phyloP scores from a whole-genome alignment of 306 rosid genomes.

The Casuarina glauca region DNA sequence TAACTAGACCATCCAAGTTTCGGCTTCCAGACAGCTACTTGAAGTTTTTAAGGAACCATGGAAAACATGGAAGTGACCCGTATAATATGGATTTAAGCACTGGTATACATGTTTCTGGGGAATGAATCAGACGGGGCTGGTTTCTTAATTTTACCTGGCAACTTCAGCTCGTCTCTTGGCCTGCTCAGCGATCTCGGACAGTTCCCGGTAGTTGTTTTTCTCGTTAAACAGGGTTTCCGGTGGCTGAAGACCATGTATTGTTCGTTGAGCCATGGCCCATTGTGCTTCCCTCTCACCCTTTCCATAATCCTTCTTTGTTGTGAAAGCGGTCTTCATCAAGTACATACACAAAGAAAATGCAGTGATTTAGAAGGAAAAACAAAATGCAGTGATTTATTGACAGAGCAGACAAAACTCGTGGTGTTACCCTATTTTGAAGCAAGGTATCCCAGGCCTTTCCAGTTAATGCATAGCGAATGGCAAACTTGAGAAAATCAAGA shows the following conservation, averaged over 20 bases:
- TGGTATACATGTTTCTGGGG: neutral
- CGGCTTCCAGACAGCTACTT: neutral
- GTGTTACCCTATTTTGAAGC: conserved; percentile 54
- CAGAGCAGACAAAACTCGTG: neutral
- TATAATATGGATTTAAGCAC: neutral
- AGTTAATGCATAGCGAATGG: conserved; percentile 52
- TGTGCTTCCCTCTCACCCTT: conserved; percentile 81
- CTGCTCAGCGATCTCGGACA: conserved; percentile 72
- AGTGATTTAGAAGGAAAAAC: neutral
- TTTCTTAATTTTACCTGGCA: conserved; percentile 50
- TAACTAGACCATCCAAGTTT: neutral
- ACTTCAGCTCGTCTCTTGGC: conserved; percentile 85
- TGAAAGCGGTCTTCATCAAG: conserved; percentile 61
- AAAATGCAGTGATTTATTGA: no score
- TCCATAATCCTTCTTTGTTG: conserved; percentile 77
- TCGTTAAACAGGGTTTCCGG: conserved; percentile 33
- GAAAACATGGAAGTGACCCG: neutral
- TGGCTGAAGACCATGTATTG: conserved; percentile 62
- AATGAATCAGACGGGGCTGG: neutral
- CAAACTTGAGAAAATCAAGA: conserved; percentile 74
- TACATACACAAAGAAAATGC: conserved; percentile 9
- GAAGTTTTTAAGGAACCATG: neutral
- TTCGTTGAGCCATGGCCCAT: conserved; percentile 76
- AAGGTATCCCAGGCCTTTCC: conserved; percentile 76
- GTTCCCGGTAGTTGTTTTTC: conserved; percentile 32